These are phyloP conservation scores for Spathaspora girioi DNA, from an alignment of 805 yeast genomes.

Conservation along the genomic window DNA sequence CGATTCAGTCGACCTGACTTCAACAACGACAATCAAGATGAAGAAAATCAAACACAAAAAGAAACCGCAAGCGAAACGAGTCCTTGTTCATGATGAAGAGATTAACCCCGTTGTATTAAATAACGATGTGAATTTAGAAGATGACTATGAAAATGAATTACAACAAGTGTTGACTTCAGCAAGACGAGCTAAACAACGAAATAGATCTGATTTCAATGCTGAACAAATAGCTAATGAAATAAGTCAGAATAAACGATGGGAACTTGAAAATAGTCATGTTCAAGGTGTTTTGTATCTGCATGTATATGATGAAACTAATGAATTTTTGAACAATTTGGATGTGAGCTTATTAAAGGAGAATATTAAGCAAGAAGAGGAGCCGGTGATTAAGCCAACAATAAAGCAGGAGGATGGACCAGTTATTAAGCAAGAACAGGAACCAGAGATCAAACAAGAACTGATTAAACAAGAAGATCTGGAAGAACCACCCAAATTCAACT, in stretches of 20 bases:
- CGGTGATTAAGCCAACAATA: too few species aligned
- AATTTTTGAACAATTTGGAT: slow-evolving; percentile 27
- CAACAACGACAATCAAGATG: slow-evolving; percentile 6
- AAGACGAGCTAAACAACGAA: slow-evolving; percentile 21
- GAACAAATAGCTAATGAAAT: slow-evolving; percentile 36
- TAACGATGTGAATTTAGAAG: slow-evolving; percentile 17
- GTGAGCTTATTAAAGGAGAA: neutral
- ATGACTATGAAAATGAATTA: slow-evolving; percentile 24
- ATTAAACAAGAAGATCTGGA: neutral
- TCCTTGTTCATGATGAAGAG: neutral
- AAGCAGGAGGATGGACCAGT: neutral
- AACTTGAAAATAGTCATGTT: slow-evolving; percentile 10
- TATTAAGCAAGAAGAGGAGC: slow-evolving; percentile 1
- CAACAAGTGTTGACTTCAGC: slow-evolving; percentile 24
- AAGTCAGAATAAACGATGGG: slow-evolving; percentile 16
- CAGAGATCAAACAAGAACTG: too few species aligned
- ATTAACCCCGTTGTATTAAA: neutral
- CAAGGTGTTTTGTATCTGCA: slow-evolving; percentile 8
- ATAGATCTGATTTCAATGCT: slow-evolving; percentile 19
- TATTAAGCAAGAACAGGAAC: neutral
- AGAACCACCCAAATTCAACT: slow-evolving; percentile 11
- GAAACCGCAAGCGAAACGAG: neutral
- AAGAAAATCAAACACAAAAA: slow-evolving; percentile 7
- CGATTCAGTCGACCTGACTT: neutral
- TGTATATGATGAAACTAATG: slow-evolving; percentile 41